Percentiles rank a stretch among this genome's conserved stretches.
Conservation (phyloP, 2,329 filamentous ascomycete genomes). For the Fusarium sp. region DNA sequence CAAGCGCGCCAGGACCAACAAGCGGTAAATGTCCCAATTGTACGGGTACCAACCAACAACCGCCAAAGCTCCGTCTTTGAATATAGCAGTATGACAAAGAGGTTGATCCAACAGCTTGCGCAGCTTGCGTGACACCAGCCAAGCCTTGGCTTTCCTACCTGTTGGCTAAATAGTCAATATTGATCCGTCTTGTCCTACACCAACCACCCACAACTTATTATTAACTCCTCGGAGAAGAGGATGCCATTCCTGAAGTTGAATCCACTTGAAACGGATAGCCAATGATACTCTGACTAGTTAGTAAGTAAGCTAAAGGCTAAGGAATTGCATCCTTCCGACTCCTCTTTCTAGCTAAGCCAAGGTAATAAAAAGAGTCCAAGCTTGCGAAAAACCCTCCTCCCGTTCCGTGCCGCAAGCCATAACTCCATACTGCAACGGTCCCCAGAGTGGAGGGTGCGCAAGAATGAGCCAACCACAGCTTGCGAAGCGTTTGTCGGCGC, state of each 20-base stretch:
- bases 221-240: background rate
- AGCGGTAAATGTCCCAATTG: background rate
- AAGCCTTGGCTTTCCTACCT: background rate
- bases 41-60: conserved; percentile 15
- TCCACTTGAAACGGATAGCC: conserved; percentile 8
- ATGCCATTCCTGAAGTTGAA: too few relatives aligned
- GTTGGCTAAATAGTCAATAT: background rate
- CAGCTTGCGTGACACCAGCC: background rate
- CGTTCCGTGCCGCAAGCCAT: conserved; percentile 38
- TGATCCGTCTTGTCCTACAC: conserved; percentile 5
- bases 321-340: conserved; percentile 23
- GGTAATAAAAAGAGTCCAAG: conserved; percentile 10
- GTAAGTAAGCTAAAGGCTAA: conserved; percentile 11
- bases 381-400: conserved; percentile 1
- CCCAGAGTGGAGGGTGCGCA: conserved; percentile 17
- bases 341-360: too few relatives aligned
- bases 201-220: conserved; percentile 4
- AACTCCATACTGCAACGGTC: conserved; percentile 10
- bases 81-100: background rate
- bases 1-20: conserved; percentile 31
- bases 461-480: conserved; percentile 27
- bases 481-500: conserved; percentile 36
- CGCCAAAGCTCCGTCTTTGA: background rate
- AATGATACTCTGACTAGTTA: conserved; percentile 19
- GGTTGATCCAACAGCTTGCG: background rate